phyloP scores from a whole-genome alignment of 345 rosid genomes.

The Triadica sebifera region DNA sequence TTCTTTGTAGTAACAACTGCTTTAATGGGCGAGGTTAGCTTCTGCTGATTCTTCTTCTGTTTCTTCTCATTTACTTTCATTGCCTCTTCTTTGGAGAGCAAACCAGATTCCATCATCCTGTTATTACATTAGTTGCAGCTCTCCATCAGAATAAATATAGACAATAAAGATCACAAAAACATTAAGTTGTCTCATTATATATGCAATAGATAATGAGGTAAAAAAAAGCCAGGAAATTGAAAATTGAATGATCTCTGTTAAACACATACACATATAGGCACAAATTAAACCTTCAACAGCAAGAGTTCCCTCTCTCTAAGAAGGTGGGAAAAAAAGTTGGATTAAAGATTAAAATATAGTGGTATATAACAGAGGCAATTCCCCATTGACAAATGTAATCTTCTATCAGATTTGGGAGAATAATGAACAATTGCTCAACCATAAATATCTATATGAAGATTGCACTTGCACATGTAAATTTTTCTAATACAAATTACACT shows the following conservation, averaged over 20 bases:
- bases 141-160: background rate
- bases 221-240: background rate
- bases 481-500: background rate
- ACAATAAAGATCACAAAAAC: background rate
- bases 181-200: background rate
- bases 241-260: too few species aligned
- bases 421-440: background rate
- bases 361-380: background rate
- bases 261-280: background rate
- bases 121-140: constrained; percentile 8
- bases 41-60: constrained; percentile 46
- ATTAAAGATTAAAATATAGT: background rate
- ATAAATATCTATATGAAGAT: too few species aligned
- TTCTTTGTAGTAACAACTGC: constrained; percentile 38
- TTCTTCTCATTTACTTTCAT: constrained; percentile 66
- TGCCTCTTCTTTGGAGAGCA: constrained; percentile 69
- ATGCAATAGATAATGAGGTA: too few species aligned
- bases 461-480: background rate
- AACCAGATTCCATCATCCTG: constrained; percentile 99
- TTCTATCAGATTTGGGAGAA: background rate
- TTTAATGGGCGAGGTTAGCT: constrained; percentile 56
- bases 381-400: background rate
- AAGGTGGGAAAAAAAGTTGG: background rate
- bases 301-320: background rate
- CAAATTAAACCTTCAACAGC: background rate